A percentile compares a stretch with the other conserved stretches of the same genome.
These are phyloP conservation scores for Phaeosphaeria sp. DNA, from an alignment of 2,329 filamentous ascomycete genomes.

Conservation along the genomic window DNA sequence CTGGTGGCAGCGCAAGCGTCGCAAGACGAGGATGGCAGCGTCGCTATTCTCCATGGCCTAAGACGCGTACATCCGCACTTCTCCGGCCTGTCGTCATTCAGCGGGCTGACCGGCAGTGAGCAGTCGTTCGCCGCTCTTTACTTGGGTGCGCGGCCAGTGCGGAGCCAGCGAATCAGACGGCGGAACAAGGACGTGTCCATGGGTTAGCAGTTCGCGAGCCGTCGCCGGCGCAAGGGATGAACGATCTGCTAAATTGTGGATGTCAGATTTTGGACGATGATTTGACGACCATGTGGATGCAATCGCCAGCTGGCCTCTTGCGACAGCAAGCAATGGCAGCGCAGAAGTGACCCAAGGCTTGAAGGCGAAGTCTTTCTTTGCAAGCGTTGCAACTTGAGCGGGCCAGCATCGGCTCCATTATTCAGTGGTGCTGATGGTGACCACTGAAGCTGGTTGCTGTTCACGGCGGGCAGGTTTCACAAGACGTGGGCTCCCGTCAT, in stretches of 20 bases:
- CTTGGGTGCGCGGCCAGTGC: constrained; percentile 7
- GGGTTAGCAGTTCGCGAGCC: constrained; percentile 23
- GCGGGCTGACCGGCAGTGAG: constrained; percentile 41
- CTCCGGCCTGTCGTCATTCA: constrained; percentile 39
- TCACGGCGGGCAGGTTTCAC: constrained; percentile 20
- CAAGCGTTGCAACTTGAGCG: constrained; percentile 14
- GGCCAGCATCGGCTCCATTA: constrained; percentile 32
- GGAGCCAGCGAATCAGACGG: constrained; percentile 31
- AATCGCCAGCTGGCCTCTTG: constrained; percentile 25
- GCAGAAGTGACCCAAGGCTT: constrained; percentile 17
- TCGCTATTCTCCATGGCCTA: constrained; percentile 28
- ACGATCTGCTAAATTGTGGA: constrained; percentile 32
- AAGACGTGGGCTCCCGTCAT: constrained; percentile 25
- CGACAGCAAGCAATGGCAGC: constrained; percentile 29
- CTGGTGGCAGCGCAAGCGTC: too few relatives aligned
- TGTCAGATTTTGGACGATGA: constrained; percentile 34
- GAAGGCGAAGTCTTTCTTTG: not conserved
- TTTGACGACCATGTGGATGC: constrained; percentile 33
- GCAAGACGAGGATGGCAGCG: constrained; percentile 17
- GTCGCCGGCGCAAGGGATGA: constrained; percentile 33
- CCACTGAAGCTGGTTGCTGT: constrained; percentile 6
- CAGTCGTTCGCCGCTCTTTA: constrained; percentile 19
- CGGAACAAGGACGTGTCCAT: constrained; percentile 20
- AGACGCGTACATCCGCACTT: constrained; percentile 34
- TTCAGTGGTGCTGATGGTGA: constrained; percentile 3